A percentile compares a stretch with the other conserved stretches of the same genome.
Evolutionary conservation across 2,329 filamentous ascomycete genomes (phyloP).

Genomic region (Fusarium heterosporum): DNA sequence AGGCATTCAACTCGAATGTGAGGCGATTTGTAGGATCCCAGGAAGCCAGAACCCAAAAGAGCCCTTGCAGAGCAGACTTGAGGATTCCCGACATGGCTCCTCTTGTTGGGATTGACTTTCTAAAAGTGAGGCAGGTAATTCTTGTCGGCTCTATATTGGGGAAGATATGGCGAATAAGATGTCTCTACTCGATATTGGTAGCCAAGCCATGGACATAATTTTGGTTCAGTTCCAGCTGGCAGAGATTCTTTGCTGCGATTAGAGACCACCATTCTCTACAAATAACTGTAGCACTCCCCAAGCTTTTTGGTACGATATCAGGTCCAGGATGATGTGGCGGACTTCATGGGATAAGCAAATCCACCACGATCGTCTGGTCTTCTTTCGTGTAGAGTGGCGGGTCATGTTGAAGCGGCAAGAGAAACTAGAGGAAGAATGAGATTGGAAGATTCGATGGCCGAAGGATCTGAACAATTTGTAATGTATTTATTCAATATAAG

Average conservation of each 20-base stretch:
- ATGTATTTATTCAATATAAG: too few species aligned
- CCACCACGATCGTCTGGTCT: neutral
- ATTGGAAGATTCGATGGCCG: too few species aligned
- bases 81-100: neutral
- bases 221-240: neutral
- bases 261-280: slow-evolving; percentile 2
- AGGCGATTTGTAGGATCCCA: neutral
- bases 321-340: neutral
- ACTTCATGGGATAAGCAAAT: neutral
- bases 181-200: neutral
- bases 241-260: neutral
- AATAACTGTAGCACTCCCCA: neutral
- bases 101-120: neutral
- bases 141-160: neutral
- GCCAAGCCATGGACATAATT: neutral
- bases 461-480: too few species aligned
- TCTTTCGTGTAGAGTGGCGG: neutral
- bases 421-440: neutral
- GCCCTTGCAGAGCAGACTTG: neutral
- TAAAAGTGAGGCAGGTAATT: neutral
- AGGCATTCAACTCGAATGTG: neutral
- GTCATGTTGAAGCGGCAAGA: neutral
- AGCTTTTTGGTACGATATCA: neutral
- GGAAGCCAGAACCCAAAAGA: neutral
- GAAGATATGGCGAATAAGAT: neutral